phyloP scores from a whole-genome alignment of 1,284 basidiomycete genomes.

The Cryptococcus jaspeensis region DNA sequence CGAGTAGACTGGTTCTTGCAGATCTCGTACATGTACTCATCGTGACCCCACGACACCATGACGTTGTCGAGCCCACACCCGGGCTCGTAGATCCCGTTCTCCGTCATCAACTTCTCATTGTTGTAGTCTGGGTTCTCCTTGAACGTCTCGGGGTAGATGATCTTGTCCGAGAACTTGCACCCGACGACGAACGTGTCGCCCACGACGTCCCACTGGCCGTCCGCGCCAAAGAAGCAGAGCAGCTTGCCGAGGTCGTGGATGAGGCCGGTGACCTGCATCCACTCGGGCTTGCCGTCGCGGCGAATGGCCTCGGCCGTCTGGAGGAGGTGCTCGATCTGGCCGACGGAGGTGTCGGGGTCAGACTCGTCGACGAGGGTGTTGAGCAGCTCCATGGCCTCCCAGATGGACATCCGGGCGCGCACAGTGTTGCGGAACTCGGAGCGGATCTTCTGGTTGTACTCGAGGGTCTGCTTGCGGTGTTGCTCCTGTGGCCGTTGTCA shows the following conservation, averaged over 20 bases:
- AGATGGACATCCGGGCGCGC: slow-evolving; percentile 57
- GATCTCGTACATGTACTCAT: slow-evolving; percentile 59
- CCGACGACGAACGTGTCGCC: slow-evolving; percentile 87
- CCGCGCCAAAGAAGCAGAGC: slow-evolving; percentile 68
- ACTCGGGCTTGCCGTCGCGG: slow-evolving; percentile 73
- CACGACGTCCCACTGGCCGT: slow-evolving; percentile 89
- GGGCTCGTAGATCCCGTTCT: slow-evolving; percentile 78
- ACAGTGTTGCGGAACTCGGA: slow-evolving; percentile 31
- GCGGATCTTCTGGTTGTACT: slow-evolving; percentile 72
- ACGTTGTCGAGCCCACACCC: slow-evolving; percentile 86
- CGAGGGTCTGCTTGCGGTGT: slow-evolving; percentile 84
- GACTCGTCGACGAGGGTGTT: slow-evolving; percentile 85
- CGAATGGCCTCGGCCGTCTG: slow-evolving; percentile 91
- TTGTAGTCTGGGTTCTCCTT: slow-evolving; percentile 70
- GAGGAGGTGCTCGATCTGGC: slow-evolving; percentile 85
- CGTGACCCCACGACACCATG: slow-evolving; percentile 82
- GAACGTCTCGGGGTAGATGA: slow-evolving; percentile 84
- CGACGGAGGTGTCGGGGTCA: slow-evolving; percentile 57
- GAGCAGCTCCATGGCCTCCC: slow-evolving; percentile 88
- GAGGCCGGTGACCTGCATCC: slow-evolving; percentile 76
- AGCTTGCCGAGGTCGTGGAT: slow-evolving; percentile 87
- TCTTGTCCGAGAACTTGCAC: slow-evolving; percentile 77
- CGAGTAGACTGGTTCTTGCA: slow-evolving; percentile 37
- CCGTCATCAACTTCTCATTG: slow-evolving; percentile 71
- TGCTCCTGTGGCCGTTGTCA: slow-evolving; percentile 60